Evolutionary conservation across 768 basidiomycete species (phyloP), one percentile per base, ranked within the genome.

Genomic region (Mycena polygramma): DNA sequence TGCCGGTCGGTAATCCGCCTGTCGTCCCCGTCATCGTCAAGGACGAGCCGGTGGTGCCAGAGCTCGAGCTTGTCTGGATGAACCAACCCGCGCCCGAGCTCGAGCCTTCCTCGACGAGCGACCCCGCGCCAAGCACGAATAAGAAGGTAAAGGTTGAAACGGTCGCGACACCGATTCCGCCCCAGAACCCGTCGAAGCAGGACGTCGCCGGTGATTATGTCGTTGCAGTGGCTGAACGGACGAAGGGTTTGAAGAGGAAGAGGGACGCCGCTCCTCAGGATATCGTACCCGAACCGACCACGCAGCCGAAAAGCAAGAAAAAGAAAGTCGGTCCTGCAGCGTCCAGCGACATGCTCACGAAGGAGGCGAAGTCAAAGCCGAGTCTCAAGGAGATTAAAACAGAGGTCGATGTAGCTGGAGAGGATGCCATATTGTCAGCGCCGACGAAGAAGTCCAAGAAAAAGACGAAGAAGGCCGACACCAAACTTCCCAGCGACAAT

Each of bases 1-100:
- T 84, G n/a, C 76, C 74, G 8, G 74, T 84, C 15, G 83, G 82
- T 3, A 74, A 48, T 11, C 83, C 83, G 41, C 82, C 82, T 0
- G 71, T 76, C 19, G 48, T 71, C 15, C 53, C 54, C 7, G 9
- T 64, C 22, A 43, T 24, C 0, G 35, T 69, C 55, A 69, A 63
- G 35, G 62, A 57, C 49, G 68, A 69, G 37, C 68, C 68, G 10
- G 62, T 36, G 19, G 60, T 63, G 37, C 7, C 20, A 3, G 60
- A 51, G 17, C 13, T 63, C 20, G 41, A 41, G 15, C 26, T 49
- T 7, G 19, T 39, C 13, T 26, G 48, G 4, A 13, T 14, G 4
- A n/a, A 8, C n/a, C 26, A 58, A 36, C 22, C 53, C 41, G 30
- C 53, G 11, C 39, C 53, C 22, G 46, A n/a, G 26, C 8, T 63